phyloP scores from a whole-genome alignment of 805 yeast species.

The Starmerella potacharoeniae region DNA sequence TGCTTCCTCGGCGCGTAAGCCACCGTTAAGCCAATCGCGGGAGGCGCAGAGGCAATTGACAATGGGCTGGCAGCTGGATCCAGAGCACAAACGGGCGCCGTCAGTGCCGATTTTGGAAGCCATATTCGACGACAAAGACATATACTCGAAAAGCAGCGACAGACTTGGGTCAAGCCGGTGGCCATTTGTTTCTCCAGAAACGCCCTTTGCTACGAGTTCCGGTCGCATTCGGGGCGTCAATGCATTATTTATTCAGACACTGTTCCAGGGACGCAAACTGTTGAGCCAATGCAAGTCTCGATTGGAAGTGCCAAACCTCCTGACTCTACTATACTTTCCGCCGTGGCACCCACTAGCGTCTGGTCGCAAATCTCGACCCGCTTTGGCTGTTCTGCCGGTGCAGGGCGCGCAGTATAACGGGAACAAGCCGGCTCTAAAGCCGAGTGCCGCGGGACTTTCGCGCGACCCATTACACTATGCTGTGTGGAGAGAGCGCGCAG shows the following conservation, averaged over 20 bases:
- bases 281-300: conserved; percentile 1
- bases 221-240: conserved; percentile 11
- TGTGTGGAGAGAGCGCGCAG: conserved; percentile 18
- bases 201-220: conserved; percentile 4
- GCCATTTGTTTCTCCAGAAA: conserved; percentile 11
- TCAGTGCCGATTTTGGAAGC: conserved; percentile 13
- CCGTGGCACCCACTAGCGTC: conserved; percentile 23
- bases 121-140: conserved; percentile 12
- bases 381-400: conserved; percentile 11
- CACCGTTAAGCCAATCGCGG: neutral
- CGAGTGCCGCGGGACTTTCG: neutral
- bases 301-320: neutral
- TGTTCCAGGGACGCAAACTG: conserved; percentile 5
- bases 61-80: conserved; percentile 13
- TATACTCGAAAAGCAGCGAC: conserved; percentile 4
- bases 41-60: conserved; percentile 17
- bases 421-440: neutral
- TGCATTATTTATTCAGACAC: conserved; percentile 1
- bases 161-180: neutral
- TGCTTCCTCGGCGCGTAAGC: neutral
- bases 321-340: conserved; percentile 15
- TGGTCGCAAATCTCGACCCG: conserved; percentile 21
- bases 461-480: conserved; percentile 20
- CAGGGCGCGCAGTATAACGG: conserved; percentile 18
- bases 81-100: conserved; percentile 5